These are phyloP conservation scores for Coemansia biformis DNA, from an alignment of 192 early-diverging fungal genomes.

Conservation along the genomic window DNA sequence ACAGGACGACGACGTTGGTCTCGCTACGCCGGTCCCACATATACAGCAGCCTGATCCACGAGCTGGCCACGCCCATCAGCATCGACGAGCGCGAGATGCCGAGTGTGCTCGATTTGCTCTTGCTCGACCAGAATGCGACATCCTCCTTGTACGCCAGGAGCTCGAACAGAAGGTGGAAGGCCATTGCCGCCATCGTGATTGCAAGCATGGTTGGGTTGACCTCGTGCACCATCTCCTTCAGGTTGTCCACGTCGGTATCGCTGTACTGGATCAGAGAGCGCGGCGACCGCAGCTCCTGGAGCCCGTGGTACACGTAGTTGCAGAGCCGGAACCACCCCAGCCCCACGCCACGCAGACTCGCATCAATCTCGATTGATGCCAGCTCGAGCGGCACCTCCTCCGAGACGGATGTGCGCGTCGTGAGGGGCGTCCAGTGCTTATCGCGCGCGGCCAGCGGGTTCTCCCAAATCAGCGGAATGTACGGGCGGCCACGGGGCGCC, in stretches of 20 bases:
- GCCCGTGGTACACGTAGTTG: constrained; percentile 31
- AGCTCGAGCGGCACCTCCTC: constrained; percentile 14
- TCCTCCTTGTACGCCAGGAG: constrained; percentile 57
- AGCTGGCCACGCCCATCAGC: constrained; percentile 47
- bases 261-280: constrained; percentile 31
- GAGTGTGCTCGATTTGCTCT: constrained; percentile 17
- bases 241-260: constrained; percentile 48
- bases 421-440: constrained; percentile 45
- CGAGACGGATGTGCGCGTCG: constrained; percentile 18
- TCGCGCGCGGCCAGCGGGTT: constrained; percentile 39
- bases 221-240: constrained; percentile 54
- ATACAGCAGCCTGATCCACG: constrained; percentile 50
- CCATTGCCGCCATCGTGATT: constrained; percentile 50
- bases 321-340: constrained; percentile 53
- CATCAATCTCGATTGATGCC: constrained; percentile 17
- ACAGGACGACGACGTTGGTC: constrained; percentile 51
- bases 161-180: constrained; percentile 54
- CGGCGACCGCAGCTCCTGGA: constrained; percentile 28
- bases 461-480: constrained; percentile 48
- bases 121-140: constrained; percentile 50
- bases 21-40: constrained; percentile 49
- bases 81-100: constrained; percentile 53
- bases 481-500: constrained; percentile 9
- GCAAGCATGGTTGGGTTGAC: constrained; percentile 53
- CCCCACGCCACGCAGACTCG: constrained; percentile 24